These are phyloP conservation scores for Corinectria fuckeliana DNA, from an alignment of 2,329 filamentous ascomycete species.

Conservation along the genomic window DNA sequence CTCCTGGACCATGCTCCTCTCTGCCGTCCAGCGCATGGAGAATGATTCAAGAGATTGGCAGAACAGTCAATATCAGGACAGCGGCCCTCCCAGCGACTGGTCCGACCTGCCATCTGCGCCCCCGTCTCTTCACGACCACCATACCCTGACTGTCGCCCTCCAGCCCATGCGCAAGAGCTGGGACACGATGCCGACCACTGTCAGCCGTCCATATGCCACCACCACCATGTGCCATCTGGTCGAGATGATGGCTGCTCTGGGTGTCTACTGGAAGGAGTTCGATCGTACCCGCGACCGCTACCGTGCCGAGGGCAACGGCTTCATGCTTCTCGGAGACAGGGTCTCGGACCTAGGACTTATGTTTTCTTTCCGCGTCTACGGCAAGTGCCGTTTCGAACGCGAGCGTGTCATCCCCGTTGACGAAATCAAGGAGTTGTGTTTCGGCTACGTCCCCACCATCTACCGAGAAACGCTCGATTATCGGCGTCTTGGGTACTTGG, in stretches of 20 bases:
- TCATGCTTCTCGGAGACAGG: conserved; percentile 54
- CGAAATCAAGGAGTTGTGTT: conserved; percentile 61
- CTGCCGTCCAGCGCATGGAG: conserved; percentile 58
- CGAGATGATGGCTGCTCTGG: conserved; percentile 60
- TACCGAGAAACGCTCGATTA: conserved; percentile 51
- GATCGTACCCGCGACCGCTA: conserved; percentile 58
- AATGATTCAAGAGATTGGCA: conserved; percentile 56
- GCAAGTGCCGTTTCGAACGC: conserved; percentile 54
- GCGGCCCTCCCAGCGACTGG: conserved; percentile 28
- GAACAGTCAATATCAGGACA: conserved; percentile 37
- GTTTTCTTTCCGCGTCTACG: conserved; percentile 60
- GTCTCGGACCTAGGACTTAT: conserved; percentile 59
- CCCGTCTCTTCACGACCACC: conserved; percentile 38
- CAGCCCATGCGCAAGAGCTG: conserved; percentile 56
- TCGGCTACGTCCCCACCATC: conserved; percentile 62
- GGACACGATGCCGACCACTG: conserved; percentile 57
- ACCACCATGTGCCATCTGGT: conserved; percentile 63
- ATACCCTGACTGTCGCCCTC: conserved; percentile 53
- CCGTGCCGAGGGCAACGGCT: conserved; percentile 63
- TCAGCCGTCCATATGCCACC: conserved; percentile 59
- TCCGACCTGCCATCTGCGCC: conserved; percentile 34
- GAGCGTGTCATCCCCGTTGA: conserved; percentile 61
- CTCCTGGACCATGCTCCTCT: conserved; percentile 60
- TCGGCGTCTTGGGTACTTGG: conserved; percentile 47
- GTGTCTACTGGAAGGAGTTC: conserved; percentile 66